A percentile compares a stretch with the other conserved stretches of the same genome.
Evolutionary conservation across 352 stramenopile species (phyloP).

Genomic region (Vaucheria bursata): DNA sequence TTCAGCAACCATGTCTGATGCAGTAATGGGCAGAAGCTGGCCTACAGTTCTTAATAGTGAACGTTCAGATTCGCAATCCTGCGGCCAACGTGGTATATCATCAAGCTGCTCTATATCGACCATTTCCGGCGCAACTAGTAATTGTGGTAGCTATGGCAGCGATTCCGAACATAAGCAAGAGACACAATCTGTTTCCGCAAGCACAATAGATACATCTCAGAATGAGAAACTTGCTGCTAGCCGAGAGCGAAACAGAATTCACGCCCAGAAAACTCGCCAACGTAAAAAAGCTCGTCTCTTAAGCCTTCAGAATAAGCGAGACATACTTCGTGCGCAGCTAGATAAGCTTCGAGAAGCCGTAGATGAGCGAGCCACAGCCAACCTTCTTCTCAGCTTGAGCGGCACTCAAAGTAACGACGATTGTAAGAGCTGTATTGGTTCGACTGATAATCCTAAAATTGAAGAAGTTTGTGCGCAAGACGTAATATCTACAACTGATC

Average conservation of each 20-base stretch:
- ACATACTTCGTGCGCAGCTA: slow-evolving; percentile 44
- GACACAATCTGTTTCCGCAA: not conserved
- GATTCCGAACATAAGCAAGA: not conserved
- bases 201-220: slow-evolving; percentile 1
- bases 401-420: slow-evolving; percentile 9
- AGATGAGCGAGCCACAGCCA: slow-evolving; percentile 48
- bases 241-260: slow-evolving; percentile 49
- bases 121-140: not conserved
- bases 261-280: slow-evolving; percentile 50
- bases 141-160: not conserved
- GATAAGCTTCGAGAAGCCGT: slow-evolving; percentile 44
- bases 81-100: not conserved
- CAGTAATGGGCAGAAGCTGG: no score
- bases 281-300: slow-evolving; percentile 50
- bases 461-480: not conserved
- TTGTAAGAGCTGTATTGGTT: no score
- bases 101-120: not conserved
- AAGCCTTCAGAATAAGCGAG: slow-evolving; percentile 34
- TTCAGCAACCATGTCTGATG: no score
- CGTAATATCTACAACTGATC: not conserved
- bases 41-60: no score
- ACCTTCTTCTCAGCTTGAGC: slow-evolving; percentile 46
- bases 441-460: not conserved
- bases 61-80: no score
- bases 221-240: not conserved